These are phyloP conservation scores for Hypomontagnella monticulosa DNA, from an alignment of 495 filamentous ascomycete genomes.

Conservation along the genomic window DNA sequence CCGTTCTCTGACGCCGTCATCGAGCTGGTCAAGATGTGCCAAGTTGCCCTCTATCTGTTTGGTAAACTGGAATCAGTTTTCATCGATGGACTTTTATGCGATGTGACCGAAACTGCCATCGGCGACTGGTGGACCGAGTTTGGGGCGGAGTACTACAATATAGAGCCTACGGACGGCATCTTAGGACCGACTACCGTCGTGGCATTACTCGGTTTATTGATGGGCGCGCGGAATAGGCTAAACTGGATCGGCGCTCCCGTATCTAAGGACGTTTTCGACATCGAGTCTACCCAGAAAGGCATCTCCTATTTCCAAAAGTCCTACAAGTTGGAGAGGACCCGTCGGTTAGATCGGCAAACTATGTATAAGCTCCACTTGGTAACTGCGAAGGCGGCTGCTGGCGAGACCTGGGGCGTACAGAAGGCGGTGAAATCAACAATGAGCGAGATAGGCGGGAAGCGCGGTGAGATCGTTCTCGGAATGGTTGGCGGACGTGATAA, in stretches of 20 bases:
- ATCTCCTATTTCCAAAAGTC: constrained; percentile 90
- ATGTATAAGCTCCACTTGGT: constrained; percentile 79
- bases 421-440: constrained; percentile 95
- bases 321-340: constrained; percentile 78
- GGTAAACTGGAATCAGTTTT: constrained; percentile 88
- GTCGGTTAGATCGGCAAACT: constrained; percentile 83
- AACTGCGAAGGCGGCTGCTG: constrained; percentile 87
- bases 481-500: constrained; percentile 92
- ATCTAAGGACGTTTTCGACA: constrained; percentile 91
- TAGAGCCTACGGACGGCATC: constrained; percentile 91
- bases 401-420: constrained; percentile 76
- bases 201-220: constrained; percentile 83
- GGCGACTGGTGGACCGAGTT: constrained; percentile 97
- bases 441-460: constrained; percentile 93
- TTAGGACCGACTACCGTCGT: constrained; percentile 92
- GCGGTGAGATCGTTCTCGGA: constrained; percentile 90
- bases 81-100: constrained; percentile 91
- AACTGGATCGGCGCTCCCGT: constrained; percentile 83
- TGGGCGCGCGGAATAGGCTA: constrained; percentile 89
- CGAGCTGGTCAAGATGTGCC: constrained; percentile 92
- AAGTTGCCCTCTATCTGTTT: constrained; percentile 87
- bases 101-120: constrained; percentile 89
- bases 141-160: constrained; percentile 86
- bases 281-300: constrained; percentile 79
- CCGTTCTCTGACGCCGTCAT: constrained; percentile 78